Evolutionary conservation across 768 basidiomycete species (phyloP).

Genomic region (Daedaleopsis nitida): DNA sequence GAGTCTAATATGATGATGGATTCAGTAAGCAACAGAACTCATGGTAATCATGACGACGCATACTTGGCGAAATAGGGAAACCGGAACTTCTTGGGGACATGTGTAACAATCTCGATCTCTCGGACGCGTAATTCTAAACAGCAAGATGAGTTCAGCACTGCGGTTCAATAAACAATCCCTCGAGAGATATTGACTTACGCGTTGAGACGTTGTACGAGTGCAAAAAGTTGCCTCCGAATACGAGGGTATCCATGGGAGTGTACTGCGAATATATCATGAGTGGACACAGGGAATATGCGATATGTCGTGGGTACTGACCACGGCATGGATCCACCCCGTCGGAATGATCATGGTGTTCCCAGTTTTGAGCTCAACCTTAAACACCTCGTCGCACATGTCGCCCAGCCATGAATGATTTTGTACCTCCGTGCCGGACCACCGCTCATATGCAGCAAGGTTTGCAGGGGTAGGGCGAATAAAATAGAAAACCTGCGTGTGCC

Average conservation of each 20-base stretch:
- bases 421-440: constrained; percentile 90
- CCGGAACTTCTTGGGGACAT: constrained; percentile 72
- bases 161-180: not conserved
- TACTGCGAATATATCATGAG: constrained; percentile 47
- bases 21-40: not conserved
- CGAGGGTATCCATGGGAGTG: constrained; percentile 89
- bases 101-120: constrained; percentile 89
- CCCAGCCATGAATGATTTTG: constrained; percentile 92
- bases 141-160: not conserved
- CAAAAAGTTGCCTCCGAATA: constrained; percentile 97
- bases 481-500: constrained; percentile 75
- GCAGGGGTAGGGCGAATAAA: constrained; percentile 88
- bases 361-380: constrained; percentile 71
- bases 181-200: constrained; percentile 53
- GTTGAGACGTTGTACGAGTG: constrained; percentile 89
- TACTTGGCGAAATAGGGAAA: constrained; percentile 30
- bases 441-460: constrained; percentile 88
- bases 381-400: constrained; percentile 89
- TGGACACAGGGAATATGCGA: not conserved
- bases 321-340: constrained; percentile 97
- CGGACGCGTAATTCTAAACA: constrained; percentile 80
- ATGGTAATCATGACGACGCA: constrained; percentile 1
- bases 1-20: constrained; percentile 54
- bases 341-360: constrained; percentile 96
- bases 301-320: constrained; percentile 55